Conservation (phyloP, 106 monocot species). For the Acorus gramineus region DNA sequence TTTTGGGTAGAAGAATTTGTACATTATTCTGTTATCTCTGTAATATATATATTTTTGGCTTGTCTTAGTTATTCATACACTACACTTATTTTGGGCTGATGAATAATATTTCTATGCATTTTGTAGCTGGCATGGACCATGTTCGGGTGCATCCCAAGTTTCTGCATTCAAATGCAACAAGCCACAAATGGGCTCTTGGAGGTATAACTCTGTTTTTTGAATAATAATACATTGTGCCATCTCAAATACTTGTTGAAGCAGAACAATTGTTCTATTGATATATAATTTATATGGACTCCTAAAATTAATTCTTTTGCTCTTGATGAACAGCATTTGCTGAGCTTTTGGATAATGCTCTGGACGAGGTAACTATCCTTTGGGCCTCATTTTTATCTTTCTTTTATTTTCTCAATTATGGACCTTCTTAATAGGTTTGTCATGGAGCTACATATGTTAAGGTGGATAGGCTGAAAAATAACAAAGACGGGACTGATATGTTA, state of each 20-base stretch:
- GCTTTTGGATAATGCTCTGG: conserved; percentile 1
- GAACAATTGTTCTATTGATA: neutral
- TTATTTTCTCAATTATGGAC: no score
- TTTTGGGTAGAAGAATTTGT: no score
- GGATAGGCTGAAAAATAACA: neutral
- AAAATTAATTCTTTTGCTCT: neutral
- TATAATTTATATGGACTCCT: no score
- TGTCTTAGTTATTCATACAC: no score
- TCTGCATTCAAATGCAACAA: conserved; percentile 2
- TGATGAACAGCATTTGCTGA: neutral
- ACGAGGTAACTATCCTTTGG: neutral
- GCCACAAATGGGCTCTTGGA: conserved; percentile 1
- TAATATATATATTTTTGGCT: no score
- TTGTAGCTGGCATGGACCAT: neutral
- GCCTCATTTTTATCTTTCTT: neutral
- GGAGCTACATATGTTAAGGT: neutral
- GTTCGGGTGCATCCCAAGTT: neutral
- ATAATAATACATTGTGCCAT: neutral
- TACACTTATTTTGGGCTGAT: no score
- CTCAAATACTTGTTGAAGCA: neutral
- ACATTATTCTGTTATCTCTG: no score
- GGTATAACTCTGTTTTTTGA: neutral
- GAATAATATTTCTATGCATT: neutral
- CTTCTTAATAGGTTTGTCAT: neutral
- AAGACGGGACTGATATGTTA: neutral